Evolutionary conservation across 768 basidiomycete species (phyloP), one percentile per base, ranked within the genome.

Genomic region (Cystofilobasidium ferigula): DNA sequence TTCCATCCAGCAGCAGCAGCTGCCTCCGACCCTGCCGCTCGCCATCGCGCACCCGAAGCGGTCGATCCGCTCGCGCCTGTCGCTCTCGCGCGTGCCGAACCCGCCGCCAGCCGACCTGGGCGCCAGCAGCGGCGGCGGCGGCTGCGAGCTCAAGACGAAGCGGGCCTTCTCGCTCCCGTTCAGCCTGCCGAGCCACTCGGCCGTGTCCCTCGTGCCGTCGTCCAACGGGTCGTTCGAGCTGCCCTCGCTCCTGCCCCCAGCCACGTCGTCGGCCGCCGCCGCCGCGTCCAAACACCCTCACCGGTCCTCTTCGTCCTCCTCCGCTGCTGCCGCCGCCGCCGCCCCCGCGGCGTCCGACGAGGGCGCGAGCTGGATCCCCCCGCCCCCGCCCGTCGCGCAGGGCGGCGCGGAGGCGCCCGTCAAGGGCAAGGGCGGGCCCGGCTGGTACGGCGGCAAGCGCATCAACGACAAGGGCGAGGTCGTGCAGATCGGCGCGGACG

Each of bases 401-500:
- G 47, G 47, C 26, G 13, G 2, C 4, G 24, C 22, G 22, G 47
- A 48, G 47, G 26, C 54, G n/a, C 36, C 26, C 14, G 54, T 28
- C 7, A 57, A 57, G 42, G 62, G 62, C 28, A 64, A 57, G 40
- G 63, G 63, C 14, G 63, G 63, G 5, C 43, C 42, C 7, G 63
- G 63, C 7, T 64, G 63, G 63, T 64, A 57, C 20, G 63, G 54
- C 30, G 63, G 63, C 42, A 64, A 64, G 63, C 57, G 63, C 42
- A 64, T 57, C 42, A 64, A 64, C n/a, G 54, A 57, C 56, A 64
- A 57, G n/a, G 63, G 63, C 9, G 56, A 64, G 26, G 47, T 64
- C 40, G 63, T 64, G 6, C 54, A 54, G 26, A 57, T 64, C 22
- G 63, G 56, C 24, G 36, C 54, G 4, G 43, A 64, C 32, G 63